These are phyloP conservation scores for Linnemannia hyalina DNA, from an alignment of 192 early-diverging fungal genomes.

Conservation along the genomic window DNA sequence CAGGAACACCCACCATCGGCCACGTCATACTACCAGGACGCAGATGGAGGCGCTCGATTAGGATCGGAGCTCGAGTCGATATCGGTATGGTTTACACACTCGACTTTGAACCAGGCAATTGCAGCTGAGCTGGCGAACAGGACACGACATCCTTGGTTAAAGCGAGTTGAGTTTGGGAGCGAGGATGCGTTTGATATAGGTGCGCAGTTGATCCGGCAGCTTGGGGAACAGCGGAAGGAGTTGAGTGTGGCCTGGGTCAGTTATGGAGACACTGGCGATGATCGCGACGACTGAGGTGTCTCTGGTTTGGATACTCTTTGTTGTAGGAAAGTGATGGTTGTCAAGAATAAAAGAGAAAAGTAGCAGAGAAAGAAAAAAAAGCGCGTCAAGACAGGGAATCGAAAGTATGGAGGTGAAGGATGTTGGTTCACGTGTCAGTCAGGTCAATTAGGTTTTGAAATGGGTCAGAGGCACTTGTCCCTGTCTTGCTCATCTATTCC, in stretches of 20 bases:
- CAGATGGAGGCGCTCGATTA: neutral
- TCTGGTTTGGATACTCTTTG: too few relatives aligned
- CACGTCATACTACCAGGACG: neutral
- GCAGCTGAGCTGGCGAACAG: constrained; percentile 17
- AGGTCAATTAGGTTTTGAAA: neutral
- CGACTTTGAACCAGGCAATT: constrained; percentile 36
- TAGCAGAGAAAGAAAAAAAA: neutral
- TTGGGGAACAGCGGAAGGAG: constrained; percentile 26
- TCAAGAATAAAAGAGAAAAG: neutral
- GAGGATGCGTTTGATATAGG: constrained; percentile 42
- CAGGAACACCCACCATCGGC: neutral
- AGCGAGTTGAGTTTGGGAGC: constrained; percentile 46
- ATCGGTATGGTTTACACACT: constrained; percentile 44
- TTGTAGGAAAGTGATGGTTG: neutral
- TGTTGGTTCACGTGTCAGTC: neutral
- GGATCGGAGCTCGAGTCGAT: constrained; percentile 38
- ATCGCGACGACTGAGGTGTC: constrained; percentile 25
- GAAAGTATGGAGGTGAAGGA: neutral
- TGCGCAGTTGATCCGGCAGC: constrained; percentile 1
- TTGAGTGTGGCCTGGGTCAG: constrained; percentile 25
- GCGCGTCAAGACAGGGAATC: neutral
- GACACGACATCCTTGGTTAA: constrained; percentile 27
- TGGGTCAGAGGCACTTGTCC: too few relatives aligned
- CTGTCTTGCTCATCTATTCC: neutral
- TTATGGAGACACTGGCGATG: constrained; percentile 37